phyloP scores from a whole-genome alignment of 2,329 filamentous ascomycete species.

The Penicillium sumatraense region DNA sequence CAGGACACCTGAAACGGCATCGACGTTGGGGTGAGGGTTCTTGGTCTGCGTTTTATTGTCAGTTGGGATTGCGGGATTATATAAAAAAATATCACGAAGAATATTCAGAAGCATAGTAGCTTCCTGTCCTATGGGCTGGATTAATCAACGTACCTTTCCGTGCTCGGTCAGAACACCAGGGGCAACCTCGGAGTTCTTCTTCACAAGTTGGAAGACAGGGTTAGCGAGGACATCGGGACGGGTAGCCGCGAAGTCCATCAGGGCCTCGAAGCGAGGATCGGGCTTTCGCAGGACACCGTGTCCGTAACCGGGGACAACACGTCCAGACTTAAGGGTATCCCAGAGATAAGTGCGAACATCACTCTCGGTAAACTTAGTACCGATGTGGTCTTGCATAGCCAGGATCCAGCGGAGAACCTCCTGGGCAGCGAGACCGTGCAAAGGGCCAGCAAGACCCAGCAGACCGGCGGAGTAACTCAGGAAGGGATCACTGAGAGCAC shows the following conservation, averaged over 20 bases:
- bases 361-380: slow-evolving; percentile 73
- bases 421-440: slow-evolving; percentile 92
- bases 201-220: slow-evolving; percentile 91
- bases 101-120: too few relatives aligned
- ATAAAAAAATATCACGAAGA: too few relatives aligned
- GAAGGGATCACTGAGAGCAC: slow-evolving; percentile 91
- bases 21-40: slow-evolving; percentile 97
- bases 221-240: slow-evolving; percentile 84
- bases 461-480: slow-evolving; percentile 95
- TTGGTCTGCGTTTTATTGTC: slow-evolving; percentile 65
- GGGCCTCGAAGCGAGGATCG: slow-evolving; percentile 91
- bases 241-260: slow-evolving; percentile 91
- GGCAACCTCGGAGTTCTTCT: slow-evolving; percentile 89
- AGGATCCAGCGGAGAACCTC: slow-evolving; percentile 97
- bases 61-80: not conserved
- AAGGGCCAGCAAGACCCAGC: slow-evolving; percentile 90
- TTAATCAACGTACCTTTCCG: slow-evolving; percentile 67
- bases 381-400: slow-evolving; percentile 91
- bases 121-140: too few relatives aligned
- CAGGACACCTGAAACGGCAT: slow-evolving; percentile 87
- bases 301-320: slow-evolving; percentile 92
- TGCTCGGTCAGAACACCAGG: slow-evolving; percentile 90
- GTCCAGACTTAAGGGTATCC: slow-evolving; percentile 88
- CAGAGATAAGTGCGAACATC: slow-evolving; percentile 91
- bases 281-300: slow-evolving; percentile 96